These are phyloP conservation scores for Mycena pura DNA, from an alignment of 768 basidiomycete genomes.

Conservation along the genomic window DNA sequence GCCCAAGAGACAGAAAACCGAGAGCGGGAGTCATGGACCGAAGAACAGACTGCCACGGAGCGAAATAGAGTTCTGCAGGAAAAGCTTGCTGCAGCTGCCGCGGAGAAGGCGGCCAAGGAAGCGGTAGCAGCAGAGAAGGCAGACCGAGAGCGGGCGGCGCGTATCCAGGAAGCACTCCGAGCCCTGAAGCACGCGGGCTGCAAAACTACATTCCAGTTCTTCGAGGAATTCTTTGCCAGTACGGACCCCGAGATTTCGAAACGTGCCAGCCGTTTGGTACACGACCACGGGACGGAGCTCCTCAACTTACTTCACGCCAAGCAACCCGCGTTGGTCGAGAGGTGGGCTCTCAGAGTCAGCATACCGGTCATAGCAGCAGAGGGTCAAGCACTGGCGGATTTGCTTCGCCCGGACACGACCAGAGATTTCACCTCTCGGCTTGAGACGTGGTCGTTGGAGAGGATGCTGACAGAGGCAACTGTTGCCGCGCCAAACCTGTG, in stretches of 20 bases:
- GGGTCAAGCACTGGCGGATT: background rate
- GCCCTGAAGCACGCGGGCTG: background rate
- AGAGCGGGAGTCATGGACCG: no score
- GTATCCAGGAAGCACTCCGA: background rate
- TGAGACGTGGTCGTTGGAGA: background rate
- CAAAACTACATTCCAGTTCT: background rate
- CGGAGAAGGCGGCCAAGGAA: no score
- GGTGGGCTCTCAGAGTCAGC: background rate
- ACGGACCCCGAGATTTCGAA: background rate
- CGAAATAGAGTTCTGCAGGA: background rate
- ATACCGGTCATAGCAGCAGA: background rate
- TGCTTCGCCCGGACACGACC: background rate
- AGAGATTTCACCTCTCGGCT: background rate
- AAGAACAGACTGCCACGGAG: no score
- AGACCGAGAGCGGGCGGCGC: background rate
- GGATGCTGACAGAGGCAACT: background rate
- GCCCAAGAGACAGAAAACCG: no score
- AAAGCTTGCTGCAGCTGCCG: background rate
- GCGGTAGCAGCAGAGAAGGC: background rate
- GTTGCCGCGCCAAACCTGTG: conserved; percentile 1
- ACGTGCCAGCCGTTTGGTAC: background rate
- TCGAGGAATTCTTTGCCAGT: background rate
- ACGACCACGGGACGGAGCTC: conserved; percentile 5
- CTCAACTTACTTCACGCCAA: background rate
- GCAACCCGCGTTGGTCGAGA: background rate